phyloP scores from a whole-genome alignment of 768 basidiomycete genomes.

The Leccinellum rugosiceps region DNA sequence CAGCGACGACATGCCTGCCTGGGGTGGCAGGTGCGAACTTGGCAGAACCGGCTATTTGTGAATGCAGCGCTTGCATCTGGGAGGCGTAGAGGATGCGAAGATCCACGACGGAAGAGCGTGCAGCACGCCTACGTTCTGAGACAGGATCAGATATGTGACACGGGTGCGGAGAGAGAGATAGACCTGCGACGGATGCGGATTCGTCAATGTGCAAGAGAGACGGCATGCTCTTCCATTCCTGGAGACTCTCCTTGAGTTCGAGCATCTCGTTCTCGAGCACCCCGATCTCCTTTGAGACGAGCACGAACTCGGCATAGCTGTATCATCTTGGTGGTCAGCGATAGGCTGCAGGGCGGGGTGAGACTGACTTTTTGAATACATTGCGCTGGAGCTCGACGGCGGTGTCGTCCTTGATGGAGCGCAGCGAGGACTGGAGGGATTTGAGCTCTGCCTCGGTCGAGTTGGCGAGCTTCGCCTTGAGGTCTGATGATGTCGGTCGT shows the following conservation, averaged over 20 bases:
- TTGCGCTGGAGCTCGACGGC: slow-evolving; percentile 81
- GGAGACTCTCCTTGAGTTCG: slow-evolving; percentile 89
- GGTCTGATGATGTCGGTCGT: slow-evolving; percentile 39
- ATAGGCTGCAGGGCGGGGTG: background rate
- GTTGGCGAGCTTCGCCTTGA: slow-evolving; percentile 86
- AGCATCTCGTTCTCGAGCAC: slow-evolving; percentile 97
- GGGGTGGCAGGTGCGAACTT: slow-evolving; percentile 92
- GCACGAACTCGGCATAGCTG: slow-evolving; percentile 96
- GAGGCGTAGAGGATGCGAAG: slow-evolving; percentile 91
- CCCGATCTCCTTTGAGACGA: slow-evolving; percentile 95
- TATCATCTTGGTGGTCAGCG: slow-evolving; percentile 11
- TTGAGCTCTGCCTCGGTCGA: slow-evolving; percentile 81
- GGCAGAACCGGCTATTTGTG: slow-evolving; percentile 89
- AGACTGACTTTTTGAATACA: slow-evolving; percentile 85
- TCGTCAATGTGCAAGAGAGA: slow-evolving; percentile 89
- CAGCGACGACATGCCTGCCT: slow-evolving; percentile 86
- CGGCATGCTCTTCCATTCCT: slow-evolving; percentile 96
- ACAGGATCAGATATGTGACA: slow-evolving; percentile 4
- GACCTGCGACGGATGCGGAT: slow-evolving; percentile 60
- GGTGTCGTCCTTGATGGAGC: slow-evolving; percentile 65
- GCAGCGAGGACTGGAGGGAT: slow-evolving; percentile 73
- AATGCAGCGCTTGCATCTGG: slow-evolving; percentile 88
- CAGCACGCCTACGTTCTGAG: slow-evolving; percentile 52
- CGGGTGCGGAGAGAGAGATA: slow-evolving; percentile 25
- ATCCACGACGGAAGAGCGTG: slow-evolving; percentile 93